Percentiles rank a stretch among this genome's conserved stretches.
Evolutionary conservation across 768 basidiomycete genomes (phyloP).

Genomic region (Amanita exitialis): DNA sequence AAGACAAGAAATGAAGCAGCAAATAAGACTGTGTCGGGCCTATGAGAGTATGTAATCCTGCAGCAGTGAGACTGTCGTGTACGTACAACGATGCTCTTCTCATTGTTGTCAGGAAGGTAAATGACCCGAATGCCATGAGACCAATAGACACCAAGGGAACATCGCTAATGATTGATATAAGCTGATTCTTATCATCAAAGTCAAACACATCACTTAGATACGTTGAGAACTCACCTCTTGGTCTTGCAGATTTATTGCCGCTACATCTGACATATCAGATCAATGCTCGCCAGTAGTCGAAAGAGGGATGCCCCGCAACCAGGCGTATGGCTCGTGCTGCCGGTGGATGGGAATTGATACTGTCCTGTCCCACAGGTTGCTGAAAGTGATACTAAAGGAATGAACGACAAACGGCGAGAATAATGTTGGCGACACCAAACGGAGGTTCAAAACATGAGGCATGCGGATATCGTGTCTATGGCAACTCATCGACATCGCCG

Average conservation of each 20-base stretch:
- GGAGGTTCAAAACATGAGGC: neutral
- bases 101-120: constrained; percentile 44
- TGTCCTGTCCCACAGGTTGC: neutral
- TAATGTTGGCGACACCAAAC: neutral
- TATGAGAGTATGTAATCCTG: constrained; percentile 13
- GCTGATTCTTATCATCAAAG: constrained; percentile 19
- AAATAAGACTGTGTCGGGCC: constrained; percentile 43
- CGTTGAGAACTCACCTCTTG: neutral
- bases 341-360: neutral
- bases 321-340: too few relatives aligned
- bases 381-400: too few relatives aligned
- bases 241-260: neutral
- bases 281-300: too few relatives aligned
- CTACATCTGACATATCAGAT: too few relatives aligned
- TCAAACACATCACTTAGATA: neutral
- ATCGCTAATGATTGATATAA: constrained; percentile 48
- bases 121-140: constrained; percentile 51
- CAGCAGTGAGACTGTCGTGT: constrained; percentile 4
- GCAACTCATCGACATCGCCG: neutral
- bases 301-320: too few relatives aligned
- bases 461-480: neutral
- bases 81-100: constrained; percentile 43
- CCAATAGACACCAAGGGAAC: constrained; percentile 62
- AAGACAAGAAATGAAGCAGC: constrained; percentile 51
- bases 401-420: neutral